Evolutionary conservation across 2,329 filamentous ascomycete species (phyloP), one percentile per base, ranked within the genome.

Genomic region (Polychaeton citri): DNA sequence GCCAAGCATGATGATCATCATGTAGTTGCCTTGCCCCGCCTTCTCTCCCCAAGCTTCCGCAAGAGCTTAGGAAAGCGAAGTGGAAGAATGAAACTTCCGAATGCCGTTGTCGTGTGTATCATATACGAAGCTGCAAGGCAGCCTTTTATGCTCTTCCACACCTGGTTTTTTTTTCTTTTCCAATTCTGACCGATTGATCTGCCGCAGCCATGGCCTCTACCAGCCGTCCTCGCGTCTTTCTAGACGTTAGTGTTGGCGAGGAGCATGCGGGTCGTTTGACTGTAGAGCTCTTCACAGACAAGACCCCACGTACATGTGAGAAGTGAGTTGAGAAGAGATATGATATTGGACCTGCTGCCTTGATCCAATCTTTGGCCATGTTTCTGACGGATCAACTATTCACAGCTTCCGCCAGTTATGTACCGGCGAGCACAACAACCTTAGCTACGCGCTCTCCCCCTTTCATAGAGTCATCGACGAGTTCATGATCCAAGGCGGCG

Each of bases 251-350:
- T 42, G 55, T 61, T 35, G 62, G 54, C 24, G 52, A 49, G 15
- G 50, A 60, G 37, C 61, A 60, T n/a, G 51, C 54, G 12, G 63
- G 62, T 26, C 53, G 63, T 30, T 50, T 66, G 16, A 54, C 56
- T 3, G 57, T 66, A 35, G 63, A 66, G 49, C 57, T 66, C 15
- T 66, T 64, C 52, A 48, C 47, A 16, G 63, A 66, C 48, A 55
- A 64, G 41, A 54, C 61, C 7, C 63, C 63, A 7, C 56, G 53
- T 38, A 65, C 63, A 34, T 63, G 58, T 46, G 61, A 66, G 49
- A 66, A 65, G 63, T 65, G 51, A 43, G 48, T 32, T 17, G 3
- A 32, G 10, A 3, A 17, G 10, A 32, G 18, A 32, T 12, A 17
- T 17, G 18, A 32, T 32, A 17, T 5, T 32, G 7, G 10, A 12